Base-by-base conservation (phyloP, 306 rosid genomes). In the Astragalus glycyphyllos region DNA sequence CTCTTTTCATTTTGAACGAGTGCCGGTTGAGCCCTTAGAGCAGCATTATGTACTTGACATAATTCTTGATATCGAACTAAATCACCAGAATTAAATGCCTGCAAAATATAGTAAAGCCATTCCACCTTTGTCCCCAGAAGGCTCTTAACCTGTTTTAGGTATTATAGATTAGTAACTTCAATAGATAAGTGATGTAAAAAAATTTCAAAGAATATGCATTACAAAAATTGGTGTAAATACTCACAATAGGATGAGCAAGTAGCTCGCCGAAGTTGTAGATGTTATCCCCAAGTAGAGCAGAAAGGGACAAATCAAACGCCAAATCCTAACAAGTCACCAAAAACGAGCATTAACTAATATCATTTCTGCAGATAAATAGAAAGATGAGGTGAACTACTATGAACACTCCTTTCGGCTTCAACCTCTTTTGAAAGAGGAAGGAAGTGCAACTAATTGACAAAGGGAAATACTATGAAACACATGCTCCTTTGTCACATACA, bases 241-340 rank as follows among this genome's bases (percentile, higher is more conserved):
- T 87, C 83, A 95, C 99, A 10, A 95, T 86, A 64, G 99, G 99
- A 78, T 95, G 99, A 49, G 96, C 99, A 59, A 95, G 97, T 63
- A 95, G 85, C 81, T 95, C 99, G 65, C 99, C 99, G 45, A 95
- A 95, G 84, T 95, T 95, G 93, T 95, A 91, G 76, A 95, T 91
- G 79, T 95, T 95, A 62, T 95, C 99, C 75, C 99, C 99, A 69
- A 91, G 81, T 11, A 95, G 90, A 4, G 99, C 99, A 77, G 99
- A 89, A 54, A 95, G 99, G 51, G 97, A 95, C 65, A 95, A 78
- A 83, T 95, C 99, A 83, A 91, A 95, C 5, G 97, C 96, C 88
- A 95, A 77, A 88, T 95, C 99, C 99, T 95, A 74, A 65, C 55
- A 81, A 34, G 69, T 58, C 0, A 71, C 38, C 7, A 14, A 73